These are phyloP conservation scores for Fraxinus sp. DNA, from an alignment of 305 asterid genomes.

Conservation along the genomic window DNA sequence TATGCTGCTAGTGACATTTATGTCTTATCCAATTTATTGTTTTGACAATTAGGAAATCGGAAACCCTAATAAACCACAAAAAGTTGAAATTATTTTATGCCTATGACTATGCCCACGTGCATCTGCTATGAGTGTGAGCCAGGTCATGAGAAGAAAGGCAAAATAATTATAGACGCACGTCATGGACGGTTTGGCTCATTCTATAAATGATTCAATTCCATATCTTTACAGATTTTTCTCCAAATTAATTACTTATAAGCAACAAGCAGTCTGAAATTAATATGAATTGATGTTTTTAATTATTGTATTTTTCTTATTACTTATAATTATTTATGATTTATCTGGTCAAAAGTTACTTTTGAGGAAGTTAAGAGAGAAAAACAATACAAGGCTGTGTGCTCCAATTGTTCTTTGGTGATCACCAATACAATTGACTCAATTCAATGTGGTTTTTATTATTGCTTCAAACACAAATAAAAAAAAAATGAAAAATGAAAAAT, in stretches of 20 bases:
- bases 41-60: too few relatives aligned
- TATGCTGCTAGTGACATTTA: too few relatives aligned
- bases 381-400: not conserved
- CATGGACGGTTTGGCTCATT: not conserved
- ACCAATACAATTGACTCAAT: too few relatives aligned
- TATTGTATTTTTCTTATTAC: not conserved
- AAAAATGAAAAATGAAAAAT: too few relatives aligned
- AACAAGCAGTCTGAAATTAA: not conserved
- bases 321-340: not conserved
- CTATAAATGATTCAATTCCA: not conserved
- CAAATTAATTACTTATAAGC: not conserved
- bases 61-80: not conserved
- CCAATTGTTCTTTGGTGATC: not conserved
- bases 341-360: not conserved
- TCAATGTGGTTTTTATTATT: too few relatives aligned
- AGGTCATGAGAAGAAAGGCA: not conserved
- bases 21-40: too few relatives aligned
- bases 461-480: too few relatives aligned
- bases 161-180: not conserved
- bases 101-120: not conserved
- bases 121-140: not conserved
- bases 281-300: not conserved
- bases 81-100: not conserved
- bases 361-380: not conserved
- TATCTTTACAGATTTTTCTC: not conserved